These are phyloP conservation scores for Dittrichia graveolens DNA, from an alignment of 129 eudicot genomes.

Conservation along the genomic window DNA sequence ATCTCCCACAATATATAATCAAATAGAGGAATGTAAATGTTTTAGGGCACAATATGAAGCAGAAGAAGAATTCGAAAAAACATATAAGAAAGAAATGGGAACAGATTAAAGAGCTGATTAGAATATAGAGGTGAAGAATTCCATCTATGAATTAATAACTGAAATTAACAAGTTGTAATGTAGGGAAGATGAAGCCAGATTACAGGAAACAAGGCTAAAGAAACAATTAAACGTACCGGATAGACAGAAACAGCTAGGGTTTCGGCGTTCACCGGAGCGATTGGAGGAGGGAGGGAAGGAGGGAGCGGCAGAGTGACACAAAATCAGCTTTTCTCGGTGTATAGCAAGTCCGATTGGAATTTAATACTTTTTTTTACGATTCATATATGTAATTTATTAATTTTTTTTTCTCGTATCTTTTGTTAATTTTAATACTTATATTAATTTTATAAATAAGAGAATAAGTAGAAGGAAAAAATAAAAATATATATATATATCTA, in stretches of 20 bases:
- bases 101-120: background rate
- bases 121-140: background rate
- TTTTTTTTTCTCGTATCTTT: too few relatives aligned
- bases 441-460: too few relatives aligned
- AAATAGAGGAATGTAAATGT: background rate
- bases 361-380: too few relatives aligned
- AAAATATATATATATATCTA: too few relatives aligned
- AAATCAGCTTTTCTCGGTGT: background rate
- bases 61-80: background rate
- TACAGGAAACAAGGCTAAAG: background rate
- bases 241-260: constrained; percentile 24
- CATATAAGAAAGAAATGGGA: background rate
- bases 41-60: too few relatives aligned
- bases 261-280: constrained; percentile 6
- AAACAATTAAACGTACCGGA: constrained; percentile 15
- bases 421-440: too few relatives aligned
- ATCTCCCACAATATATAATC: background rate
- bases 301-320: background rate
- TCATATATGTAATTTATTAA: too few relatives aligned
- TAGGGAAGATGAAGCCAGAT: constrained; percentile 1
- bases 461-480: too few relatives aligned
- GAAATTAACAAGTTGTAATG: background rate
- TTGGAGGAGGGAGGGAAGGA: background rate
- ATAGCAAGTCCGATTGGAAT: too few relatives aligned
- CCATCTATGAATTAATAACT: background rate